Percentiles rank a stretch among this genome's conserved stretches.
Conservation (phyloP, 2,329 filamentous ascomycete species). For the Arthrocladium fulminans region DNA sequence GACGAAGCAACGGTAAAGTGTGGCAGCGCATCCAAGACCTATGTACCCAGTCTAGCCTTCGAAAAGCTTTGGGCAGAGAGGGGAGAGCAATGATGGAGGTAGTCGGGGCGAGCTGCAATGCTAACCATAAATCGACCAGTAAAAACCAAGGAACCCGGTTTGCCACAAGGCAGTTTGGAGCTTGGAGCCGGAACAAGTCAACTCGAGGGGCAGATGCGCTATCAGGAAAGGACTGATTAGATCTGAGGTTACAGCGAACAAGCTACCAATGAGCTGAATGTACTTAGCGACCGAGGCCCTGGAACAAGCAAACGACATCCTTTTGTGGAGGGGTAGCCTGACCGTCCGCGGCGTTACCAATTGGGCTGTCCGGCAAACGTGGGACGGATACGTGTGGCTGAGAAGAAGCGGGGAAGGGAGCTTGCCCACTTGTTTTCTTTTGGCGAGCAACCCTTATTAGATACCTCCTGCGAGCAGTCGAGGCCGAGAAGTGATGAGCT, state of each 20-base stretch:
- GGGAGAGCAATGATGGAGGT: conserved; percentile 2
- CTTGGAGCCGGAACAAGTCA: background rate
- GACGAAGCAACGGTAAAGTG: background rate
- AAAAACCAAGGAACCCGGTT: background rate
- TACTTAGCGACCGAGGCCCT: background rate
- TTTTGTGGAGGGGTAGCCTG: conserved; percentile 1
- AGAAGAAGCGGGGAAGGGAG: conserved; percentile 1
- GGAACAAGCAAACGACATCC: conserved; percentile 1
- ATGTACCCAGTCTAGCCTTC: conserved; percentile 3
- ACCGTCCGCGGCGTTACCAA: background rate
- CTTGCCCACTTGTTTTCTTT: background rate
- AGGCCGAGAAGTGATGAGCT: too few relatives aligned
- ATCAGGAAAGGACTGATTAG: background rate
- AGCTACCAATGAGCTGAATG: conserved; percentile 1
- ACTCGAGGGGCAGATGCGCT: conserved; percentile 3
- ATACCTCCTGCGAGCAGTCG: too few relatives aligned
- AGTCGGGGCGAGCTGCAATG: conserved; percentile 7
- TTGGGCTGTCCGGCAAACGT: background rate
- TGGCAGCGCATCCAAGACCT: background rate
- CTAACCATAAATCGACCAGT: conserved; percentile 1
- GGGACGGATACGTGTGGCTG: background rate
- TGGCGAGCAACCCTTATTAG: too few relatives aligned
- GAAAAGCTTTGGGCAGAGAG: conserved; percentile 7
- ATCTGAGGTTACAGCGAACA: conserved; percentile 6
- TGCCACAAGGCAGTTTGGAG: conserved; percentile 4